Percentiles rank a stretch among this genome's conserved stretches.
phyloP scores from a whole-genome alignment of 768 basidiomycete genomes.

The Tricholoma flavovirens region DNA sequence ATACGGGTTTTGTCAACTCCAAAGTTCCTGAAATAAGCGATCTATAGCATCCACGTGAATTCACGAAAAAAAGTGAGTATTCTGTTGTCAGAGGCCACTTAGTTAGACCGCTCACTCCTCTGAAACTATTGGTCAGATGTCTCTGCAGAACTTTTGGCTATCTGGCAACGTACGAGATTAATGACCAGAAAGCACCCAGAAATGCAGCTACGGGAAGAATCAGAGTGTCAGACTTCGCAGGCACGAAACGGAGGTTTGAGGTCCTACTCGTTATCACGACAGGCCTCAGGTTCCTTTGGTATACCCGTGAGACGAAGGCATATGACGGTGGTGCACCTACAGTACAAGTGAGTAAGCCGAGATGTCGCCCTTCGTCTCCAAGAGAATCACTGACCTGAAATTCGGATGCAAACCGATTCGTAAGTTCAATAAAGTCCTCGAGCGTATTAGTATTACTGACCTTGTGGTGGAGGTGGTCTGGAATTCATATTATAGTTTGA shows the following conservation, averaged over 20 bases:
- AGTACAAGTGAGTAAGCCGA: not conserved
- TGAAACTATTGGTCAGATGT: constrained; percentile 10
- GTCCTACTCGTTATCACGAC: constrained; percentile 42
- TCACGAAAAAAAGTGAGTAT: not conserved
- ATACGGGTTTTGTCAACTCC: constrained; percentile 41
- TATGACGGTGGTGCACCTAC: constrained; percentile 51
- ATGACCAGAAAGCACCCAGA: constrained; percentile 51
- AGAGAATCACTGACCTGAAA: constrained; percentile 15
- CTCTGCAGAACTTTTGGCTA: not conserved
- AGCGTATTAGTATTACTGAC: constrained; percentile 17
- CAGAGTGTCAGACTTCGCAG: not conserved
- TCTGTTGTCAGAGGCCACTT: not conserved
- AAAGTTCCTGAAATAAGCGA: constrained; percentile 57
- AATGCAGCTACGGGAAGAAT: constrained; percentile 29
- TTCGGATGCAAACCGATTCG: constrained; percentile 1
- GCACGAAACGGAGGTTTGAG: constrained; percentile 1
- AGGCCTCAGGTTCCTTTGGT: constrained; percentile 54
- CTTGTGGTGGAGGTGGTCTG: constrained; percentile 37
- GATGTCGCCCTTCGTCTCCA: not conserved
- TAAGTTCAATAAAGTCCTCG: not conserved
- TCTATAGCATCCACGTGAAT: constrained; percentile 32
- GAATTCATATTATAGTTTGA: constrained; percentile 24
- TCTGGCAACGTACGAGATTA: constrained; percentile 55
- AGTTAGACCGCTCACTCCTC: constrained; percentile 23
- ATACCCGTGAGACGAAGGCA: constrained; percentile 52